Conservation (phyloP, 306 rosid species). For the Cicer pinnatifidum region DNA sequence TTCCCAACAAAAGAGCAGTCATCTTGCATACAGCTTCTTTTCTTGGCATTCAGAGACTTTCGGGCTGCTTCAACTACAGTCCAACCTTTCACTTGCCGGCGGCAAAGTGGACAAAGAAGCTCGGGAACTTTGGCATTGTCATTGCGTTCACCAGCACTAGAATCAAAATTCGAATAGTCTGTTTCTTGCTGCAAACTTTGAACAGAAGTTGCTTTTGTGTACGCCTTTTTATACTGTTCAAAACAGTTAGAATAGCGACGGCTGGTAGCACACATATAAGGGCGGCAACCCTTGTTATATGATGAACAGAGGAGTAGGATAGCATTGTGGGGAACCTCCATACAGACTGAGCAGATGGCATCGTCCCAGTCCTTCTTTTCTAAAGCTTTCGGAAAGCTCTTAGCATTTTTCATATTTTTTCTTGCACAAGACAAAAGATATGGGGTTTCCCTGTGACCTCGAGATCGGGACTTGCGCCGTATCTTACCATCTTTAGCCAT, state of each 20-base stretch:
- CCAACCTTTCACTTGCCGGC: slow-evolving; percentile 97
- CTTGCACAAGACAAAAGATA: slow-evolving; percentile 50
- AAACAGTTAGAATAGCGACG: slow-evolving; percentile 91
- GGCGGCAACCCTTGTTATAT: slow-evolving; percentile 94
- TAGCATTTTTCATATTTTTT: slow-evolving; percentile 55
- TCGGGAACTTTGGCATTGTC: slow-evolving; percentile 61
- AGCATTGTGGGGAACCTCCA: slow-evolving; percentile 98
- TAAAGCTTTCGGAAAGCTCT: slow-evolving; percentile 52
- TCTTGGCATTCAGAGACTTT: slow-evolving; percentile 79
- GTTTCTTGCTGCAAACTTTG: slow-evolving; percentile 55
- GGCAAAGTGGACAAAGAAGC: slow-evolving; percentile 96
- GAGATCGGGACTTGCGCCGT: slow-evolving; percentile 48
- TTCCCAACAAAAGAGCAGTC: slow-evolving; percentile 79
- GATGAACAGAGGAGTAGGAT: slow-evolving; percentile 97
- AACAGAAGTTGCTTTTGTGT: slow-evolving; percentile 65
- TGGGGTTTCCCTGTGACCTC: slow-evolving; percentile 46
- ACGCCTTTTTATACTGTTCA: slow-evolving; percentile 90
- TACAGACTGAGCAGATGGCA: slow-evolving; percentile 86
- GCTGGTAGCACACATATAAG: slow-evolving; percentile 97
- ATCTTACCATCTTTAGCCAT: slow-evolving; percentile 54
- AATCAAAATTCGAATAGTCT: slow-evolving; percentile 50
- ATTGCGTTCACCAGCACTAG: slow-evolving; percentile 53
- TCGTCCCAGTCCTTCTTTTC: slow-evolving; percentile 86
- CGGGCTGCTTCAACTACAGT: slow-evolving; percentile 91
- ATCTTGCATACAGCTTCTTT: slow-evolving; percentile 90